Percentiles rank a stretch among this genome's conserved stretches.
Evolutionary conservation across 2,329 filamentous ascomycete genomes (phyloP).

Genomic region (Ophiostoma australiae): DNA sequence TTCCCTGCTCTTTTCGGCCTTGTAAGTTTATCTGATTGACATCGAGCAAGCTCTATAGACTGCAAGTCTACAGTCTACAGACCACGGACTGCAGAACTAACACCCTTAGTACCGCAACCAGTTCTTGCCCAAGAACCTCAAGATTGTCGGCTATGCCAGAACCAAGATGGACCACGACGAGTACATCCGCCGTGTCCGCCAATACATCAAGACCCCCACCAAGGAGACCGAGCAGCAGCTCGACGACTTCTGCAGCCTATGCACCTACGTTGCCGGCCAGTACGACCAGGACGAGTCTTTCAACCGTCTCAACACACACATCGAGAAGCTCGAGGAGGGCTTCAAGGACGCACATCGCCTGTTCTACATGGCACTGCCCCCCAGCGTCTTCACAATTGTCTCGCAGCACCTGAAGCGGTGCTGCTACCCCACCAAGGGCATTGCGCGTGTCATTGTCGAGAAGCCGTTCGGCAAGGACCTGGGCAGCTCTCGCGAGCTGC

Average conservation of each 20-base stretch:
- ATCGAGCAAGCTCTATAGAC: not conserved
- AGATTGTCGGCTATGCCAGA: slow-evolving; percentile 96
- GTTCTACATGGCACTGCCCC: slow-evolving; percentile 98
- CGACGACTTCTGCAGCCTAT: slow-evolving; percentile 79
- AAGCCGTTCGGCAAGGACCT: slow-evolving; percentile 99
- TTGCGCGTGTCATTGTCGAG: slow-evolving; percentile 95
- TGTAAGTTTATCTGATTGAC: slow-evolving; percentile 54
- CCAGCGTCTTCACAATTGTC: slow-evolving; percentile 95
- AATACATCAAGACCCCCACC: slow-evolving; percentile 97
- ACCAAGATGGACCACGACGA: slow-evolving; percentile 99
- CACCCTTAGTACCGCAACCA: slow-evolving; percentile 82
- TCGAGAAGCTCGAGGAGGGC: slow-evolving; percentile 77
- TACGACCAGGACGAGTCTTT: slow-evolving; percentile 98
- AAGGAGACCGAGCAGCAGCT: slow-evolving; percentile 96
- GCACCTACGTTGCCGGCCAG: slow-evolving; percentile 92
- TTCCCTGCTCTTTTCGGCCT: slow-evolving; percentile 97
- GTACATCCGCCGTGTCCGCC: slow-evolving; percentile 89
- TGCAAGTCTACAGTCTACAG: not conserved
- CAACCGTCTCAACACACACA: slow-evolving; percentile 74
- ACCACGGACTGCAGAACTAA: not conserved
- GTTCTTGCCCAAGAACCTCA: slow-evolving; percentile 94
- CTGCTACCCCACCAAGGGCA: slow-evolving; percentile 87
- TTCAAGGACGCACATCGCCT: slow-evolving; percentile 81
- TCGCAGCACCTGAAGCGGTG: slow-evolving; percentile 96
- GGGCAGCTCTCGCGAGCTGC: slow-evolving; percentile 85